These are phyloP conservation scores for Coniochaeta ligniaria DNA, from an alignment of 2,329 filamentous ascomycete genomes.

Conservation along the genomic window DNA sequence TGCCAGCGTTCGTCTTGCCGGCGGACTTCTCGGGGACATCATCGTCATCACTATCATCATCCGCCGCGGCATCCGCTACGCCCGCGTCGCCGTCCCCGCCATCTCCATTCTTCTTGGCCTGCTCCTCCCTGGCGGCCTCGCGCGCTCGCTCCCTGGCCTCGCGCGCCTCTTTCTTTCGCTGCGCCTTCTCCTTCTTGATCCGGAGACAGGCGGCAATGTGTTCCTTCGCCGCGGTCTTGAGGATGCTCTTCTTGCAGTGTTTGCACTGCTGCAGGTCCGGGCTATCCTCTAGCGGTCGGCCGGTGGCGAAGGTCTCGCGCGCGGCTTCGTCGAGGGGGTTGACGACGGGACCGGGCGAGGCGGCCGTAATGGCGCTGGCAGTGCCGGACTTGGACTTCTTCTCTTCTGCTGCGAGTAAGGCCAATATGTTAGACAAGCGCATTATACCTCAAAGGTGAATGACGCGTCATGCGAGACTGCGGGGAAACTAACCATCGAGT, in stretches of 20 bases:
- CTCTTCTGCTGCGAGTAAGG: constrained; percentile 30
- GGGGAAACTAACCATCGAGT: constrained; percentile 47
- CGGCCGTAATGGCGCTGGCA: constrained; percentile 28
- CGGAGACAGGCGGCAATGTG: constrained; percentile 81
- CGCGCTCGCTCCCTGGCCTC: constrained; percentile 62
- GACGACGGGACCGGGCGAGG: constrained; percentile 48
- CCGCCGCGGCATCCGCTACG: constrained; percentile 31
- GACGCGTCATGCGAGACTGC: neutral
- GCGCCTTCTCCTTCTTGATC: constrained; percentile 75
- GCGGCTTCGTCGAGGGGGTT: constrained; percentile 69
- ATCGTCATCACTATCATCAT: constrained; percentile 41
- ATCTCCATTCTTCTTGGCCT: constrained; percentile 42
- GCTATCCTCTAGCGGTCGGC: constrained; percentile 72
- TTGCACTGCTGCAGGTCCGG: constrained; percentile 82
- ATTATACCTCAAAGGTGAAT: neutral
- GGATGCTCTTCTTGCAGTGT: constrained; percentile 84
- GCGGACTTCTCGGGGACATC: constrained; percentile 35
- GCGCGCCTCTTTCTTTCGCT: constrained; percentile 67
- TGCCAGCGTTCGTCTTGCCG: constrained; percentile 31
- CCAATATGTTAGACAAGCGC: neutral
- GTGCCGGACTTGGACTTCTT: constrained; percentile 37
- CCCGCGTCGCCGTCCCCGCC: constrained; percentile 31
- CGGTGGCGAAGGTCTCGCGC: constrained; percentile 72
- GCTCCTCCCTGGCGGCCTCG: constrained; percentile 51
- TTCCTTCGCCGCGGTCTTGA: constrained; percentile 65